phyloP scores from a whole-genome alignment of 495 filamentous ascomycete genomes.

The Penicillium verhagenii region DNA sequence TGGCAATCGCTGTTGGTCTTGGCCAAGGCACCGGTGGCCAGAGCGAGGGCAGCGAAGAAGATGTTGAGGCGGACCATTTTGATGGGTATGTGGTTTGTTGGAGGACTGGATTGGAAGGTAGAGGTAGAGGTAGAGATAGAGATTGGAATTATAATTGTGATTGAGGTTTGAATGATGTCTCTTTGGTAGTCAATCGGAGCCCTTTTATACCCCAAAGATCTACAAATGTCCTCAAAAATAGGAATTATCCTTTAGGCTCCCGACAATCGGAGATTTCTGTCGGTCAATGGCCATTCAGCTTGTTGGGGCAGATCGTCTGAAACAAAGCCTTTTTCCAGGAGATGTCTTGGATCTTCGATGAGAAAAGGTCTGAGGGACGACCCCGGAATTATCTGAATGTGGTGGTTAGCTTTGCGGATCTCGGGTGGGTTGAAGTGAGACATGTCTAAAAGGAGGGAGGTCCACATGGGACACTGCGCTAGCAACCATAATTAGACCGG shows the following conservation, averaged over 20 bases:
- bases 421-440: background rate
- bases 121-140: background rate
- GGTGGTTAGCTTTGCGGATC: background rate
- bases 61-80: constrained; percentile 13
- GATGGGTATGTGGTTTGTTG: too few relatives aligned
- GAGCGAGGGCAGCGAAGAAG: constrained; percentile 7
- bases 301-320: constrained; percentile 4
- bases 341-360: background rate
- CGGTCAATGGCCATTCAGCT: background rate
- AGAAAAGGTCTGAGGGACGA: background rate
- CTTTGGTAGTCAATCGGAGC: background rate
- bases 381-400: background rate
- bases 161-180: background rate
- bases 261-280: background rate
- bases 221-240: background rate
- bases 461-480: background rate
- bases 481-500: background rate
- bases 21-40: constrained; percentile 1
- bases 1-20: constrained; percentile 13
- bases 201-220: background rate
- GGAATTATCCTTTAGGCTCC: background rate
- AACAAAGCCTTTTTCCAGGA: background rate
- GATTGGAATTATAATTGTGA: background rate
- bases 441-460: background rate
- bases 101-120: background rate